Evolutionary conservation across 371 early-diverging fungal species (phyloP), one percentile per base, ranked within the genome.

Genomic region (Syncephalastrum contaminatum): DNA sequence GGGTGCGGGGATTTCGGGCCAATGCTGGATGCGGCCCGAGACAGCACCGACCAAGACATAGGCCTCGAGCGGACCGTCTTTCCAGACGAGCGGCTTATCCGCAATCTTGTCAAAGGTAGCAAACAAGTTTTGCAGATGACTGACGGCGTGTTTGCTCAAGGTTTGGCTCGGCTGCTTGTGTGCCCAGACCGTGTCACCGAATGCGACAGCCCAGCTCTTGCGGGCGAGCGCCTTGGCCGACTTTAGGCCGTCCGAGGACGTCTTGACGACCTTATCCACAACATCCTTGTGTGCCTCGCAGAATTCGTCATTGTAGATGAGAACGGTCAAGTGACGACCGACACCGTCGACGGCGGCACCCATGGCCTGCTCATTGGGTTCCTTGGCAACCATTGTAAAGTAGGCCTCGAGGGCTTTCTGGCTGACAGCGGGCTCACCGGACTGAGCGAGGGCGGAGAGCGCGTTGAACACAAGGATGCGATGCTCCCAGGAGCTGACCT

Each of bases 321-420:
- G 61, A 0, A 80, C 76, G 3, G 67, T 56, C 18, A 87, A 54
- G 46, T 93, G 94, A 48, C 66, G 52, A 10, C 85, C 82, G 7
- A 85, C 67, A 19, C 89, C 85, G 30, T 80, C 69, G 12, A 93
- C 80, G 41, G 86, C 83, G 54, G 84, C 72, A 1, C 73, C 56
- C 45, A 88, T 80, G 12, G 86, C 86, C 27, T 77, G 70, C 52
- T 94, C 96, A 43, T 88, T 85, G 22, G 88, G 75, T 63, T 95
- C 96, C 69, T 93, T 94, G 46, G 71, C 70, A 6, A 82, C 60
- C 77, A 91, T 84, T 3, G 83, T 67, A 4, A 87, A 78, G 60
- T 87, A 69, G 4, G 77, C 82, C 36, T 84, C 75, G 13, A 89
- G 63, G 12, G 80, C 82, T 51, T 80, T 87, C 53, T 80, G 67